Conservation (phyloP, 139 green algal species). For the Asterochloris sp. region DNA sequence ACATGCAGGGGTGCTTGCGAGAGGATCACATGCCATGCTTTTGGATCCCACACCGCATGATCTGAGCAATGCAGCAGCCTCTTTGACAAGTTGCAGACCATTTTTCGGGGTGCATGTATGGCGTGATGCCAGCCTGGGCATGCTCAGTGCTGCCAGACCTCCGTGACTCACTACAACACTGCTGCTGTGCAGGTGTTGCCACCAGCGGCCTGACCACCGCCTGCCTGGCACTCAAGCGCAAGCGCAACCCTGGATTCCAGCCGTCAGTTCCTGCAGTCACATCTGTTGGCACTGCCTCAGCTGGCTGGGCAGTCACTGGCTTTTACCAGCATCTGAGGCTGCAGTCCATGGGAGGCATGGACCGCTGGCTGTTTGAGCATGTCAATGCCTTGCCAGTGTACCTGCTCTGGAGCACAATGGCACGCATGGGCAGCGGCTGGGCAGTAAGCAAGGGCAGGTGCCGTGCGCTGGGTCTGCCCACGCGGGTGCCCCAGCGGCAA, state of each 20-base stretch:
- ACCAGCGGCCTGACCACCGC: constrained; percentile 44
- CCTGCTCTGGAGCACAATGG: constrained; percentile 31
- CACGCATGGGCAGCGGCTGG: background rate
- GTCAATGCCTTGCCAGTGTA: constrained; percentile 75
- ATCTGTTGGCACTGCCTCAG: constrained; percentile 42
- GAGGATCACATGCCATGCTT: no score
- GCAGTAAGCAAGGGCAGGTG: background rate
- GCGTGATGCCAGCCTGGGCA: no score
- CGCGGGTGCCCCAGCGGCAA: no score
- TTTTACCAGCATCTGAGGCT: constrained; percentile 84
- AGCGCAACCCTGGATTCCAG: constrained; percentile 57
- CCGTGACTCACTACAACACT: no score
- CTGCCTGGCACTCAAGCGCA: constrained; percentile 25
- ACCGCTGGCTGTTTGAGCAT: constrained; percentile 85
- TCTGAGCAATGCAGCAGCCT: no score
- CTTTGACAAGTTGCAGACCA: no score
- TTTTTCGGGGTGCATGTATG: no score
- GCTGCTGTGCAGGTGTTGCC: constrained; percentile 4
- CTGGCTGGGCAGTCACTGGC: constrained; percentile 78
- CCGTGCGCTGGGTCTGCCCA: no score
- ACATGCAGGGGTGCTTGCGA: no score
- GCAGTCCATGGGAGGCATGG: constrained; percentile 88
- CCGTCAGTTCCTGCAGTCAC: constrained; percentile 73
- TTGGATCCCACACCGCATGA: no score
- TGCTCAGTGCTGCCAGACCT: no score